Percentiles rank a stretch among this genome's conserved stretches.
These are phyloP conservation scores for Balansia obtecta DNA, from an alignment of 2,329 filamentous ascomycete genomes.

Conservation along the genomic window DNA sequence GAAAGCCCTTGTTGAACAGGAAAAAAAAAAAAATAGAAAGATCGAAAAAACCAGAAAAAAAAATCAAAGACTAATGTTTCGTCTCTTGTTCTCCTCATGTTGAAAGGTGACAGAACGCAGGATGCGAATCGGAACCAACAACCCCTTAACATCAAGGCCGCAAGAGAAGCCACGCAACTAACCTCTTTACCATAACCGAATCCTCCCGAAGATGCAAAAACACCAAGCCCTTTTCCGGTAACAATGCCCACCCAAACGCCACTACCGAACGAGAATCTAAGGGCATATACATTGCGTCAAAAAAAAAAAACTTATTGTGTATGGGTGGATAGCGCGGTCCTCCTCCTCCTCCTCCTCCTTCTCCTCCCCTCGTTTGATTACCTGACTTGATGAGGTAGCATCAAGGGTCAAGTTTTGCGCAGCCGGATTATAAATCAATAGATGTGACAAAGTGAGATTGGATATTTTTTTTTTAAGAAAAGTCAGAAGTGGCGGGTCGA, in stretches of 20 bases:
- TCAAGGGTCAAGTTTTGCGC: neutral
- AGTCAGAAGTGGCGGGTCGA: neutral
- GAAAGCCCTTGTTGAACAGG: neutral
- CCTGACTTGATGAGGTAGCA: neutral
- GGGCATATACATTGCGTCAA: neutral
- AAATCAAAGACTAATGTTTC: neutral
- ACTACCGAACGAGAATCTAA: constrained; percentile 5
- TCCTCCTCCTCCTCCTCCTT: neutral
- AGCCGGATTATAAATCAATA: neutral
- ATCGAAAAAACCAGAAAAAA: neutral
- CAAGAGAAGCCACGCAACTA: neutral
- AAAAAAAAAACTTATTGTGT: neutral
- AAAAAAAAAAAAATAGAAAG: neutral
- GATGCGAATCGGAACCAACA: too few relatives aligned
- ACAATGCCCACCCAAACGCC: constrained; percentile 8
- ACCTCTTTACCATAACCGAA: neutral
- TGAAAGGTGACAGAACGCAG: neutral
- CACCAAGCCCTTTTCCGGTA: neutral
- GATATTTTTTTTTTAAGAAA: neutral
- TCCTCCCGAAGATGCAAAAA: neutral
- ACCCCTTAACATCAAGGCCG: neutral
- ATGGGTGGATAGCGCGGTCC: neutral
- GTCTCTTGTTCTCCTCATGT: neutral
- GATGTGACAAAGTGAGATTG: neutral
- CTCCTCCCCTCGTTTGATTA: neutral